These are phyloP conservation scores for Clarireedia hainanense DNA, from an alignment of 2,329 filamentous ascomycete species.

Conservation along the genomic window DNA sequence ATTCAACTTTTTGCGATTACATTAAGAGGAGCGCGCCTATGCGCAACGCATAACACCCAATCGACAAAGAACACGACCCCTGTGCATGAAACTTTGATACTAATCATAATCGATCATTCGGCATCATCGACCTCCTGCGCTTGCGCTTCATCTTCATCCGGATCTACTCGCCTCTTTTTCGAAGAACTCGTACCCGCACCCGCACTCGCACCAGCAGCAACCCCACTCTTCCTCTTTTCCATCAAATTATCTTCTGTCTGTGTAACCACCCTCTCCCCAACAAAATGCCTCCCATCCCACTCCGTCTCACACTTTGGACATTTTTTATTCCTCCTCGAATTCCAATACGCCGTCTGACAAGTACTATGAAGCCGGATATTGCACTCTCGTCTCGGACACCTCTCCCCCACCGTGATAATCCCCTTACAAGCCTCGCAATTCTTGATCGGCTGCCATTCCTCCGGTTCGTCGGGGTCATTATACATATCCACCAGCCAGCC, in stretches of 20 bases:
- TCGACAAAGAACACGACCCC: not conserved
- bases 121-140: not conserved
- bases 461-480: constrained; percentile 60
- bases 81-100: not conserved
- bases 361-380: constrained; percentile 65
- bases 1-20: too few relatives aligned
- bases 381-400: constrained; percentile 65
- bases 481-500: constrained; percentile 83
- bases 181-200: not conserved
- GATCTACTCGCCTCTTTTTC: constrained; percentile 5
- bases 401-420: constrained; percentile 76
- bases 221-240: constrained; percentile 26
- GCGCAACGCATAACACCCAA: not conserved
- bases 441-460: constrained; percentile 71
- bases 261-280: constrained; percentile 30
- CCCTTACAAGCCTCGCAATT: constrained; percentile 83
- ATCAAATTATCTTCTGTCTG: constrained; percentile 27
- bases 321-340: constrained; percentile 43
- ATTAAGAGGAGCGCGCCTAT: too few relatives aligned
- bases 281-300: constrained; percentile 36
- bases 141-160: constrained; percentile 7
- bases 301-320: constrained; percentile 54
- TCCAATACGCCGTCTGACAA: constrained; percentile 68
- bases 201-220: constrained; percentile 10
- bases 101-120: not conserved